Evolutionary conservation across 768 basidiomycete species (phyloP).

Genomic region (Lyophyllum atratum): DNA sequence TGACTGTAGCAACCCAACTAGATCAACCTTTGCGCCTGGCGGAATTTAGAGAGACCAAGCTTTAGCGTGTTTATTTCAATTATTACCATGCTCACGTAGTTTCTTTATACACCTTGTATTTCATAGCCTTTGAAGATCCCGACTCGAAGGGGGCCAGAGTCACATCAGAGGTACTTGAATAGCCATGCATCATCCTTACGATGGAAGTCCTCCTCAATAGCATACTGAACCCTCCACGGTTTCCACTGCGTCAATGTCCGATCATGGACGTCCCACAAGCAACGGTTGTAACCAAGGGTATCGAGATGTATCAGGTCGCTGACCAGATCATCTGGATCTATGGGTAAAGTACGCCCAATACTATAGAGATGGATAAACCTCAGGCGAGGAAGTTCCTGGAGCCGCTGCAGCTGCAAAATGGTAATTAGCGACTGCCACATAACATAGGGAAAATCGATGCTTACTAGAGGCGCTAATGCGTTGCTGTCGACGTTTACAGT

Average conservation of each 20-base stretch:
- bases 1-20: neutral
- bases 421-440: neutral
- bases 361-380: slow-evolving; percentile 41
- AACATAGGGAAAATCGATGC: slow-evolving; percentile 5
- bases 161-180: slow-evolving; percentile 30
- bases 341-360: slow-evolving; percentile 27
- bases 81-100: neutral
- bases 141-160: too few species aligned
- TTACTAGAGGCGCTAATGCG: slow-evolving; percentile 28
- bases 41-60: slow-evolving; percentile 17
- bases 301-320: slow-evolving; percentile 30
- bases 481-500: slow-evolving; percentile 16
- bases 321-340: slow-evolving; percentile 35
- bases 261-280: slow-evolving; percentile 34
- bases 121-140: neutral
- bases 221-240: slow-evolving; percentile 41
- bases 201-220: slow-evolving; percentile 38
- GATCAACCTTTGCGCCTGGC: slow-evolving; percentile 32
- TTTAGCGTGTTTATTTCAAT: neutral
- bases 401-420: neutral
- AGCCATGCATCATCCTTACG: slow-evolving; percentile 40
- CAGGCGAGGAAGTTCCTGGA: slow-evolving; percentile 27
- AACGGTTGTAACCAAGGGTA: slow-evolving; percentile 39
- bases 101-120: neutral
- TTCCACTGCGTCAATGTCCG: slow-evolving; percentile 34